Conservation (phyloP, 345 rosid genomes). For the Ailanthus altissimus region DNA sequence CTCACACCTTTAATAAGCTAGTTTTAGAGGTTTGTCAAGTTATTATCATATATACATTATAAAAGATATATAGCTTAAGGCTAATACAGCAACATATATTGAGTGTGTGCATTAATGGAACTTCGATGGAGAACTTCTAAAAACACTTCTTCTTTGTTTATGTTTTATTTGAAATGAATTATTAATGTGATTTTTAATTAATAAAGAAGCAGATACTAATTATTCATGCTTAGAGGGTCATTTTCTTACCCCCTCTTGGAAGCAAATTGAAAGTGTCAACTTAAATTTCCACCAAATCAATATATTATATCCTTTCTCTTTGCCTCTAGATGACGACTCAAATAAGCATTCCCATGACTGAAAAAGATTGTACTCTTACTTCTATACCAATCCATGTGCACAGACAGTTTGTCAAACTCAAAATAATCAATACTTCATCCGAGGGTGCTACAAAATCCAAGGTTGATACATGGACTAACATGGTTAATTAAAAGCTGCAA, state of each 20-base stretch:
- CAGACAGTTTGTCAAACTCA: neutral
- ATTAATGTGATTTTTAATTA: neutral
- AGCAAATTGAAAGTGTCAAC: neutral
- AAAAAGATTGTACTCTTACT: neutral
- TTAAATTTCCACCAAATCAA: neutral
- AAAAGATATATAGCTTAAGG: neutral
- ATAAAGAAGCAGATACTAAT: neutral
- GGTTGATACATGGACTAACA: neutral
- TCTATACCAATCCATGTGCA: slow-evolving; percentile 4
- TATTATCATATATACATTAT: neutral
- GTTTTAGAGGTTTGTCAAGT: neutral
- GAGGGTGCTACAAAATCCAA: neutral
- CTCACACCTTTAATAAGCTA: neutral
- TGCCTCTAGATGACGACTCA: neutral
- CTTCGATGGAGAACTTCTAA: neutral
- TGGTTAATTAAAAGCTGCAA: neutral
- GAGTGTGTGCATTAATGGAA: neutral
- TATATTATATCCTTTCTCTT: neutral
- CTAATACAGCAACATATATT: neutral
- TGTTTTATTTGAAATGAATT: neutral
- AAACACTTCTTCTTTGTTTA: neutral
- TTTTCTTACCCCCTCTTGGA: neutral
- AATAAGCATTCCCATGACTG: neutral
- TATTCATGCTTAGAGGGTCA: neutral
- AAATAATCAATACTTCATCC: neutral